Percentiles rank a stretch among this genome's conserved stretches.
Evolutionary conservation across 805 yeast genomes (phyloP).

Genomic region (Monosporozyma aquatica): DNA sequence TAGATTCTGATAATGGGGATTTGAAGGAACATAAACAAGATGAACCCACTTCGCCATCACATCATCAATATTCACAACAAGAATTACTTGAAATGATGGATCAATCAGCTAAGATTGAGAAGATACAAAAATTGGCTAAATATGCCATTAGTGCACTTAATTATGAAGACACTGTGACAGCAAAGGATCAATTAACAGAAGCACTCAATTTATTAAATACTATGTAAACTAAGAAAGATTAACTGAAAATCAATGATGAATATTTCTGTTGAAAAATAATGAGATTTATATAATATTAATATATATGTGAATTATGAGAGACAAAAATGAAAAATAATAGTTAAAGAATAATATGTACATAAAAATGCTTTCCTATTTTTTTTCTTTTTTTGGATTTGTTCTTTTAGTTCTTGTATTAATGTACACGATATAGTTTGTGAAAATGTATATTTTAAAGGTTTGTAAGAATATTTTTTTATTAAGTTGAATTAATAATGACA

Average conservation of each 20-base stretch:
- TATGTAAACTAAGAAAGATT: not conserved
- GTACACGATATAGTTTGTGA: not conserved
- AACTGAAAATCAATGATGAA: too few relatives aligned
- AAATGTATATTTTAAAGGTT: too few relatives aligned
- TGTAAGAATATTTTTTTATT: constrained; percentile 6
- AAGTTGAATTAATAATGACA: constrained; percentile 7
- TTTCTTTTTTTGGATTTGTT: too few relatives aligned
- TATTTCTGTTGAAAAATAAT: not conserved
- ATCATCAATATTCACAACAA: constrained; percentile 23
- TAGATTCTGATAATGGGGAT: constrained; percentile 5
- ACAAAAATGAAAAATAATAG: too few relatives aligned
- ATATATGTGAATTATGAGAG: not conserved
- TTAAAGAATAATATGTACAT: too few relatives aligned
- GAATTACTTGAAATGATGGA: constrained; percentile 44
- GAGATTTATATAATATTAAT: not conserved
- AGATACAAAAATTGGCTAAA: constrained; percentile 60
- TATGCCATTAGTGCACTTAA: constrained; percentile 73
- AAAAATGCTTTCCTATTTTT: too few relatives aligned
- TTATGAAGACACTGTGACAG: constrained; percentile 65
- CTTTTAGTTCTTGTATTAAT: too few relatives aligned
- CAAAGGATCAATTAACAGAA: constrained; percentile 46
- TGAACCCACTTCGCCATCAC: not conserved
- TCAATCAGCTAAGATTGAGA: constrained; percentile 45
- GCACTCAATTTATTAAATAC: constrained; percentile 39
- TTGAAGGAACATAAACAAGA: constrained; percentile 1